Evolutionary conservation across 768 basidiomycete genomes (phyloP).

Genomic region (Podaxis pistillaris): DNA sequence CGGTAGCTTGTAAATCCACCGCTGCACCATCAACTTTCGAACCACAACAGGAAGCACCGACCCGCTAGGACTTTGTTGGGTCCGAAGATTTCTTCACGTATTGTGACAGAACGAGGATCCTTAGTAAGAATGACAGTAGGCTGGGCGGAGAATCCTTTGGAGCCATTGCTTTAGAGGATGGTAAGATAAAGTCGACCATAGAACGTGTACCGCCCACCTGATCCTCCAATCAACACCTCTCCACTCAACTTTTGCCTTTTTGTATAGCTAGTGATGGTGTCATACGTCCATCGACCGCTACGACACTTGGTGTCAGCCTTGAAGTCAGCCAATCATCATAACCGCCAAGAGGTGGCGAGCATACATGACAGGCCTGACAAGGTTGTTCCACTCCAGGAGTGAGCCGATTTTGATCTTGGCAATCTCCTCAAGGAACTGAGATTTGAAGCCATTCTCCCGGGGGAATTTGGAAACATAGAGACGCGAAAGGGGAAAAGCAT

Average conservation of each 20-base stretch:
- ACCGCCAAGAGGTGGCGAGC: slow-evolving; percentile 18
- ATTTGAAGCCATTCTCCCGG: slow-evolving; percentile 85
- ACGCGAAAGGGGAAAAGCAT: slow-evolving; percentile 89
- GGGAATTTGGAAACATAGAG: slow-evolving; percentile 84
- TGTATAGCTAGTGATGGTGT: slow-evolving; percentile 82
- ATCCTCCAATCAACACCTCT: slow-evolving; percentile 85
- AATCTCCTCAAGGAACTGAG: slow-evolving; percentile 68
- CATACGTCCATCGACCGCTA: slow-evolving; percentile 81
- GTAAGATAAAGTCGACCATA: neutral
- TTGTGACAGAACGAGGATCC: slow-evolving; percentile 85
- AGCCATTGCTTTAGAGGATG: slow-evolving; percentile 63
- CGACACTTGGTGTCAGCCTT: too few species aligned
- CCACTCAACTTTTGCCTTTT: slow-evolving; percentile 81
- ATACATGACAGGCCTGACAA: slow-evolving; percentile 96
- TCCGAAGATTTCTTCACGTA: slow-evolving; percentile 96
- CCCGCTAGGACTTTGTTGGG: slow-evolving; percentile 34
- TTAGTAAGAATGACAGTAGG: slow-evolving; percentile 93
- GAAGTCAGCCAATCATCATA: slow-evolving; percentile 6
- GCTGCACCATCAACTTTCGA: slow-evolving; percentile 14
- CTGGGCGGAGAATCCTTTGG: slow-evolving; percentile 89
- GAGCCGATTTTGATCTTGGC: slow-evolving; percentile 85
- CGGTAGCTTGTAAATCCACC: slow-evolving; percentile 50
- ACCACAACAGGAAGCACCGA: slow-evolving; percentile 24
- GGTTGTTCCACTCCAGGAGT: slow-evolving; percentile 74
- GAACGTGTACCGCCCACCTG: slow-evolving; percentile 38